Base-by-base conservation (phyloP, 371 early-diverging fungal species). In the Circinella minor region DNA sequence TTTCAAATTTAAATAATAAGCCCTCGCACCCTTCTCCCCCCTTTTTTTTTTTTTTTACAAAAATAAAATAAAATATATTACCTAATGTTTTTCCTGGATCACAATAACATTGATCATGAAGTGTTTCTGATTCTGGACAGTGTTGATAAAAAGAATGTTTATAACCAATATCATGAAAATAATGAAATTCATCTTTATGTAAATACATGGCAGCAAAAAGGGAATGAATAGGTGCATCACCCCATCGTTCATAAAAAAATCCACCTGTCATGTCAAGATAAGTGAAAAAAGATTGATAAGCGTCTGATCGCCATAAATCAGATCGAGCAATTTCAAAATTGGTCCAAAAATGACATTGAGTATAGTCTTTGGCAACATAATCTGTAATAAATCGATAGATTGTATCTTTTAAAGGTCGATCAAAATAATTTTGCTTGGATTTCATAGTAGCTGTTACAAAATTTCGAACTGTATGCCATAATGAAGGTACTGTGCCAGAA, bases 161-260 rank as follows among this genome's bases (percentile, higher is more conserved):
- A 74, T 95, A 95, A 0, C 94, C 94, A 61, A 95, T 89, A 66
- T 94, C 92, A 64, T 92, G 89, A 77, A 98, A 98, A 77, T 91
- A 97, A 69, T 98, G 98, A 4, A 97, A 72, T 71, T 96, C 85
- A 11, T 85, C 79, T 66, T 89, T 79, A 15, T 80, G 75, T 47
- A 93, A 79, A 73, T 91, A 81, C 65, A 96, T 55, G 5, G 90
- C 85, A 36, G 90, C 91, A 60, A 89, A 90, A 66, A 98, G 86
- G 3, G 95, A 93, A 75, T 97, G 99, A 8, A 98, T 91, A 4
- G 99, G 99, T 18, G 98, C 99, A 86, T 98, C 99, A 17, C 98
- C 98, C 98, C 98, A 98, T 48, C 85, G 72, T 69, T 82, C 82
- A 59, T 82, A 82, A 61, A 79, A 81, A 63, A 81, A 98, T 0